Base-by-base conservation (phyloP, 2,329 filamentous ascomycete species). In the Reticulascus tulasneorum region DNA sequence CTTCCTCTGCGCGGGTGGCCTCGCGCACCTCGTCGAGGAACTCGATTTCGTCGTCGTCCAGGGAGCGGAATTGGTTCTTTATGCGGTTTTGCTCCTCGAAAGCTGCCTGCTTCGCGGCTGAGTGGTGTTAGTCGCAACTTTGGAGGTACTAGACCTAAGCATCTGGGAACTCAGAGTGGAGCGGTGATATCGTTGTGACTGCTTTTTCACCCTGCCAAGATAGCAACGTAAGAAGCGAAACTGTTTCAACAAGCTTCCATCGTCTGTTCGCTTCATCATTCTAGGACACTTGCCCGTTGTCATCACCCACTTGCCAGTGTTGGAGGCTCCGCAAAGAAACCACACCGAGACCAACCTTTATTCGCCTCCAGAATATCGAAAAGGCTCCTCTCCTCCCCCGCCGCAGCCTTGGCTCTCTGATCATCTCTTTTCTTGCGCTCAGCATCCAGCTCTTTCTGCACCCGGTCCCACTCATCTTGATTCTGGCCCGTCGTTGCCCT, bases 311-410 rank as follows among this genome's bases (percentile, higher is more conserved):
- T 9, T 28, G 21, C 35, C 32, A 20, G 18, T 11, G 4, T 28
- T 11, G 11, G 9, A 25, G 6, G n/a, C 11, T 25, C 8, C n/a
- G 12, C 26, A 3, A 12, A 22, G 8, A 3, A 13, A 10, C n/a
- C 17, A 15, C 5, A 23, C 5, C 4, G 9, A 19, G 27, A 25
- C 23, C 13, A 58, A 84, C 81, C 82, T 77, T 90, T 91, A 60
- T 93, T 93, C 27, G 82, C 86, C 62, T 91, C 82, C 33, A 93
- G 60, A 3, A 85, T 72, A 27, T 90, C 86, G 55, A 74, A 93
- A 19, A 93, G 67, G 33, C 73, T 81, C 60, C 74, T 80, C 48
- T 82, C 75, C 22, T 58, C 55, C 29, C 60, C 62, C 15, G 62
- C 56, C 3, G 64, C 66, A 23, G 59, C 60, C 43, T 57, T 53